Base-by-base conservation (phyloP, 768 basidiomycete genomes). In the Tylopilus sp. region DNA sequence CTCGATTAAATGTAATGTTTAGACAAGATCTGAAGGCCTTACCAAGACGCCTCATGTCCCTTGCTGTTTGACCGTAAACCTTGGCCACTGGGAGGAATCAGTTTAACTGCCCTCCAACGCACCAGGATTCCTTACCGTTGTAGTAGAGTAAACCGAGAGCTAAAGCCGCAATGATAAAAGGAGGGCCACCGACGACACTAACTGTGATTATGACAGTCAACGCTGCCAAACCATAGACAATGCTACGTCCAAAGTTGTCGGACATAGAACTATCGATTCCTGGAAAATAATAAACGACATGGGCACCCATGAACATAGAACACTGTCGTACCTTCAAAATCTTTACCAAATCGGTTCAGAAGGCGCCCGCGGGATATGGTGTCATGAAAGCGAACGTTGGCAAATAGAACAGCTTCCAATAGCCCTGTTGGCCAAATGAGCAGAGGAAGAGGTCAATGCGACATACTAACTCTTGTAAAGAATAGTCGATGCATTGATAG, bases 361-460 rank as follows among this genome's bases (percentile, higher is more conserved):
- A 90, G 72, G 3, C 92, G 83, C 6, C 94, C 94, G 33, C 91
- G 82, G 46, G 87, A 90, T 3, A 91, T 82, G 0, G 93, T 97
- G 63, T 97, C 94, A 60, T 96, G 94, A 77, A 97, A 96, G 37
- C 93, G 82, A 52, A 96, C 85, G 42, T 91, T 83, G 9, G 93
- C 90, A 62, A 94, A 94, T 1, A 97, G 74, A 3, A 96, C 85
- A 1, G 84, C 69, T 63, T 95, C 87, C 25, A 95, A 72, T 34
- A 95, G 76, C 31, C 76, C 82, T 60, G 24, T 42, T 12, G 25
- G 34, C 31, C 16, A 5, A 4, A 17, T 68, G 34, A 72, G 63
- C 45, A 50, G 40, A 24, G n/a, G 25, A 16, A 22, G n/a, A 19
- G 25, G 50, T 36, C 3, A 2, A 6, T 7, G 19, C 9, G 13